Evolutionary conservation across 1,139 yeast genomes (phyloP).

Genomic region (Yamadazyma atlantica): DNA sequence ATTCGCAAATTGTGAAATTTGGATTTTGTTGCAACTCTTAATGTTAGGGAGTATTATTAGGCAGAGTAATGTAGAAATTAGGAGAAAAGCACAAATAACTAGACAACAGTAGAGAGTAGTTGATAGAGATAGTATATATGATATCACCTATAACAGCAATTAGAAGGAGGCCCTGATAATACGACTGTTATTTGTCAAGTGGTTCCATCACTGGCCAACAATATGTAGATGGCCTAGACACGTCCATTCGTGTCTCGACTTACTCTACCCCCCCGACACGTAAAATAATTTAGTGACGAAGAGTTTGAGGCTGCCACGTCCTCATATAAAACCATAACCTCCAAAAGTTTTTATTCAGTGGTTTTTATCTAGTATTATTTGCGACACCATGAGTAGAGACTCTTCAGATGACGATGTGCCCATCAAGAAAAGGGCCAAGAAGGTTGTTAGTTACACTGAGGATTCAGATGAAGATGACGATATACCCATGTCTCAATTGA

Average conservation of each 20-base stretch:
- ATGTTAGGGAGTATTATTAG: too few species aligned
- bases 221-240: not conserved
- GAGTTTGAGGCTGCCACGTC: slow-evolving; percentile 2
- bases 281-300: slow-evolving; percentile 1
- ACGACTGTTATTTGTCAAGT: too few species aligned
- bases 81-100: too few species aligned
- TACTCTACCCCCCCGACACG: not conserved
- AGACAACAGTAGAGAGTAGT: not conserved
- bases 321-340: not conserved
- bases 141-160: too few species aligned
- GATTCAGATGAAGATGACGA: slow-evolving; percentile 14
- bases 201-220: not conserved
- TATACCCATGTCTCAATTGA: slow-evolving; percentile 14
- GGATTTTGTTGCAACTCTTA: too few species aligned
- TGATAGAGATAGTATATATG: too few species aligned
- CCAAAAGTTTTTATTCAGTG: too few species aligned
- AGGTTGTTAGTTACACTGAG: slow-evolving; percentile 8
- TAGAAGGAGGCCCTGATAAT: too few species aligned
- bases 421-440: slow-evolving; percentile 13
- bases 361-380: too few species aligned
- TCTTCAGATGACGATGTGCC: slow-evolving; percentile 20
- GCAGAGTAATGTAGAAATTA: too few species aligned
- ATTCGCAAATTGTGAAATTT: not conserved
- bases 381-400: slow-evolving; percentile 11
- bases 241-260: not conserved